Percentiles rank a stretch among this genome's conserved stretches.
phyloP scores from a whole-genome alignment of 179 eudicot species.

The Silene noctiflora region DNA sequence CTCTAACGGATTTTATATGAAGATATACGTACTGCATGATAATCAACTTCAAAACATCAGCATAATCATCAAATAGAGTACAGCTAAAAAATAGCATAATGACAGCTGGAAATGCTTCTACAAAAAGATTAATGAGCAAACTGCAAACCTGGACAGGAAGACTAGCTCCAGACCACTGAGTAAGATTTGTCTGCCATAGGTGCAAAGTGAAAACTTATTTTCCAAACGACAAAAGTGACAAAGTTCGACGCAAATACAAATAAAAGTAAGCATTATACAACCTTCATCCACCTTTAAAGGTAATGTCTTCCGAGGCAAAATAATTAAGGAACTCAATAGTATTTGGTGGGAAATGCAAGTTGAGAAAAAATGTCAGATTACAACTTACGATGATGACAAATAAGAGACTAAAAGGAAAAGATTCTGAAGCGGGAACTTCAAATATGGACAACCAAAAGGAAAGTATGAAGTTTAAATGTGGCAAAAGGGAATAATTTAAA shows the following conservation, averaged over 20 bases:
- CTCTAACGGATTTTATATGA: neutral
- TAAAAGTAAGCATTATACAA: neutral
- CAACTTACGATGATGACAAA: neutral
- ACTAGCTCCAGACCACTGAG: constrained; percentile 99
- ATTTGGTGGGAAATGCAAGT: neutral
- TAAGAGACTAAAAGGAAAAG: neutral
- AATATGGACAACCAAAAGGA: neutral
- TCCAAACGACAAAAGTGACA: neutral
- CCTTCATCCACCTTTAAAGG: no score
- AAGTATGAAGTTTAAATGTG: neutral
- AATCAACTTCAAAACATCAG: neutral
- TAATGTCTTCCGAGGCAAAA: no score
- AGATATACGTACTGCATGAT: neutral
- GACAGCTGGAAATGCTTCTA: neutral
- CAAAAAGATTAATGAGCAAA: constrained; percentile 27
- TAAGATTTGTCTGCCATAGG: constrained; percentile 81
- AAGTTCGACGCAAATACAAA: neutral
- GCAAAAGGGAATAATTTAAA: neutral
- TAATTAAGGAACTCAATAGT: neutral
- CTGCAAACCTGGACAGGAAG: constrained; percentile 95
- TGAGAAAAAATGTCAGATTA: neutral
- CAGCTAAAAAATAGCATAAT: neutral
- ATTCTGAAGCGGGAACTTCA: neutral
- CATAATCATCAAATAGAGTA: neutral
- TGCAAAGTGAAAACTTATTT: constrained; percentile 22